Percentiles rank a stretch among this genome's conserved stretches.
Conservation (phyloP, 1,284 basidiomycete genomes). For the Coniophora puteana region DNA sequence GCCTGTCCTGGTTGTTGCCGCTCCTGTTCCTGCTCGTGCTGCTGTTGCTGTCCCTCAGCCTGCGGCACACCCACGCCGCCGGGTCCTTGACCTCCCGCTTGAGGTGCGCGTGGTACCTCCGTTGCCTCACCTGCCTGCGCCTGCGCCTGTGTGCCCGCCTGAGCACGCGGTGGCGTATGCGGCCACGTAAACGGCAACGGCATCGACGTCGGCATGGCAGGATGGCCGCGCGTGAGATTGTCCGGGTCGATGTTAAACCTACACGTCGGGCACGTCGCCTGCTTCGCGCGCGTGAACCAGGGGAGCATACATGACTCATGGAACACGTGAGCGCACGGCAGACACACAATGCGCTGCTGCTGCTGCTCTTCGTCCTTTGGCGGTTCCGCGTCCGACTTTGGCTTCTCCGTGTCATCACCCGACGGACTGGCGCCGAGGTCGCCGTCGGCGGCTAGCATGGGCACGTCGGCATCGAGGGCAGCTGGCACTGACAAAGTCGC, state of each 20-base stretch:
- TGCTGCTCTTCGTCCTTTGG: slow-evolving; percentile 20
- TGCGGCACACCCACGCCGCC: background rate
- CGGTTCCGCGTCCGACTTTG: slow-evolving; percentile 10
- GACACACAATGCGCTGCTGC: slow-evolving; percentile 59
- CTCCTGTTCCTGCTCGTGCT: slow-evolving; percentile 1
- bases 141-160: slow-evolving; percentile 8
- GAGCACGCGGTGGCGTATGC: background rate
- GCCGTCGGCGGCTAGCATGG: slow-evolving; percentile 8
- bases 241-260: slow-evolving; percentile 78
- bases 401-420: too few relatives aligned
- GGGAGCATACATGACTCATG: slow-evolving; percentile 72
- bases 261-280: slow-evolving; percentile 79
- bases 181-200: slow-evolving; percentile 15
- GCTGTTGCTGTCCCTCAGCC: slow-evolving; percentile 1
- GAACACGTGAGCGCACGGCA: slow-evolving; percentile 78
- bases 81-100: background rate
- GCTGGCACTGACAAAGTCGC: slow-evolving; percentile 17
- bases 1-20: slow-evolving; percentile 1
- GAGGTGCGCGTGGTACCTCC: background rate
- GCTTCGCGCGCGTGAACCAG: slow-evolving; percentile 72
- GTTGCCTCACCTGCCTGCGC: background rate
- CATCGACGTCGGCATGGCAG: slow-evolving; percentile 19
- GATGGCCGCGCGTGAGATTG: slow-evolving; percentile 61
- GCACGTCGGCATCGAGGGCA: background rate
- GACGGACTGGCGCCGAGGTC: background rate